A percentile compares a stretch with the other conserved stretches of the same genome.
phyloP scores from a whole-genome alignment of 2,329 filamentous ascomycete species.

The Exophiala dermatitidis region DNA sequence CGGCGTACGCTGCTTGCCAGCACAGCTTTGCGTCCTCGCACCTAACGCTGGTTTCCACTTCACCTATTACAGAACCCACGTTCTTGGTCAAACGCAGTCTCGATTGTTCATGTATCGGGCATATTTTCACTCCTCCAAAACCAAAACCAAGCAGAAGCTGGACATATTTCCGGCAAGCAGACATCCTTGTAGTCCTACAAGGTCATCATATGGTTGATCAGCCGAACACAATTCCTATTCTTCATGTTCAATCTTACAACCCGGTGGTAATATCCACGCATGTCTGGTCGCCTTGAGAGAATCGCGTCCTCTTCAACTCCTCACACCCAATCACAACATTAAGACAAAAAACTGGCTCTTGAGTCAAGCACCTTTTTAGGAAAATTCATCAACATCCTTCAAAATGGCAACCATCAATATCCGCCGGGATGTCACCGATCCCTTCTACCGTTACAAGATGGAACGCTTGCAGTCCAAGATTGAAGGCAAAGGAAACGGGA shows the following conservation, averaged over 20 bases:
- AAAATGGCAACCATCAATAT: conserved; percentile 91
- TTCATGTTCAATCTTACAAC: conserved; percentile 27
- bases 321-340: conserved; percentile 27
- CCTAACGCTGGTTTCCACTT: conserved; percentile 1
- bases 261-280: conserved; percentile 41
- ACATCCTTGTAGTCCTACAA: conserved; percentile 85
- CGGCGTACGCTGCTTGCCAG: background rate
- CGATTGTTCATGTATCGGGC: conserved; percentile 97
- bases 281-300: conserved; percentile 50
- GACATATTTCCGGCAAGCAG: conserved; percentile 93
- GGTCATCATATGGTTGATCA: conserved; percentile 78
- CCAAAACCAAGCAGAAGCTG: conserved; percentile 90
- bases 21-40: background rate
- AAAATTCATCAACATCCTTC: conserved; percentile 39
- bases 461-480: conserved; percentile 98
- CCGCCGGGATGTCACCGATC: conserved; percentile 75
- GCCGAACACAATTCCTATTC: conserved; percentile 26
- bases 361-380: conserved; percentile 5
- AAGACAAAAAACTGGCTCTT: conserved; percentile 4
- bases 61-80: conserved; percentile 5
- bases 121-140: conserved; percentile 88
- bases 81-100: conserved; percentile 19
- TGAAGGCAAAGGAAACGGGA: conserved; percentile 98
- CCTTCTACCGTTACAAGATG: conserved; percentile 99
- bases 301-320: conserved; percentile 36